Conservation (phyloP, 805 yeast species). For the Debaryomyces tyrocola region DNA sequence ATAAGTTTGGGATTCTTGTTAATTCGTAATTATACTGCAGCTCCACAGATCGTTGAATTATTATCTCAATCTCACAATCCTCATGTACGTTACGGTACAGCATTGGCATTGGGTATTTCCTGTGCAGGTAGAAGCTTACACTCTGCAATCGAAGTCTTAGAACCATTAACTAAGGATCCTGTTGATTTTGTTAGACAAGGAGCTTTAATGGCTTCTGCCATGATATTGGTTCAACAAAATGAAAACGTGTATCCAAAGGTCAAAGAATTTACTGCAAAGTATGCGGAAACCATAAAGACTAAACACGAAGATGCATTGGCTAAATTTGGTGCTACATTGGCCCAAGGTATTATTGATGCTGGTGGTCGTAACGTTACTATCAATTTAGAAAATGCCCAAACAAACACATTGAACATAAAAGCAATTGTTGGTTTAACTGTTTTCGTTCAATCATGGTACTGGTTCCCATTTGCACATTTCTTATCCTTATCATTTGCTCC, state of each 20-base stretch:
- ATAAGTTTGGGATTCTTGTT: slow-evolving; percentile 87
- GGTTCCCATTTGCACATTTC: slow-evolving; percentile 97
- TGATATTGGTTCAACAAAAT: slow-evolving; percentile 86
- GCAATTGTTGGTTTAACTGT: slow-evolving; percentile 90
- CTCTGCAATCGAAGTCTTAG: slow-evolving; percentile 88
- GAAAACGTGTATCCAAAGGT: slow-evolving; percentile 82
- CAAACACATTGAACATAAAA: slow-evolving; percentile 85
- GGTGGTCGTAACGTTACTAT: slow-evolving; percentile 98
- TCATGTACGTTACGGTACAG: slow-evolving; percentile 97
- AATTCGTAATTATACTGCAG: slow-evolving; percentile 86
- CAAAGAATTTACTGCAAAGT: slow-evolving; percentile 67
- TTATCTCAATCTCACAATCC: slow-evolving; percentile 95
- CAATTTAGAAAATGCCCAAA: slow-evolving; percentile 80
- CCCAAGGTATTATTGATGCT: slow-evolving; percentile 97
- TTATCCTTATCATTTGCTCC: slow-evolving; percentile 89
- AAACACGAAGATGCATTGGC: slow-evolving; percentile 97
- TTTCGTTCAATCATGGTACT: slow-evolving; percentile 94
- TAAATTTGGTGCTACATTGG: slow-evolving; percentile 94
- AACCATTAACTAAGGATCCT: slow-evolving; percentile 89
- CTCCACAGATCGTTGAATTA: slow-evolving; percentile 92
- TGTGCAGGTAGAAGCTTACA: slow-evolving; percentile 93
- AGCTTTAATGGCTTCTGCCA: slow-evolving; percentile 86
- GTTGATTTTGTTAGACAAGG: slow-evolving; percentile 98
- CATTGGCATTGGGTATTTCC: slow-evolving; percentile 93
- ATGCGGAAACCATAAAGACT: slow-evolving; percentile 73